Evolutionary conservation across 2,329 filamentous ascomycete species (phyloP), one percentile per base, ranked within the genome.

Genomic region (Fusarium mexicanum): DNA sequence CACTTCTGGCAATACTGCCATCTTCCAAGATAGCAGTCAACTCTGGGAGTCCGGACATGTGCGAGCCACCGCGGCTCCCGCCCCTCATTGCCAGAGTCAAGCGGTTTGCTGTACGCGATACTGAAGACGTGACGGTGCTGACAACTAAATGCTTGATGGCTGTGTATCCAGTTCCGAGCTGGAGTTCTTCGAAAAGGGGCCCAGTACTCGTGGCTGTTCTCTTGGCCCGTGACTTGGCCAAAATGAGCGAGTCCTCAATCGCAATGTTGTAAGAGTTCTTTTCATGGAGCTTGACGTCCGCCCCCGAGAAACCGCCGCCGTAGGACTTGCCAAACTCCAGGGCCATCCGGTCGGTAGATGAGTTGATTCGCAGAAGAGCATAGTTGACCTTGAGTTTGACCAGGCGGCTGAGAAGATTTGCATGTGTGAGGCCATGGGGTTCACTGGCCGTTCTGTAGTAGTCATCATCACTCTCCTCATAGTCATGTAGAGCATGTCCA

Each of bases 21-120:
- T 66, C 54, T 8, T 58, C 55, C n/a, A 58, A 17, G n/a, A 29
- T 58, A 13, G 55, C 40, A 8, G 40, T 47, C 14, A 47, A 46
- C 18, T 47, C 40, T 22, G 40, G 29, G 13, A 13, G n/a, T 8
- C 20, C 17, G 4, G 24, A 26, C 40, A 58, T 58, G n/a, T 58
- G 54, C 50, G 54, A 17, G 53, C 26, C 17, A 38, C 22, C 41
- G 43, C 13, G 8, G n/a, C 43, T 55, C 59, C 12, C 29, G 20
- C 22, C 40, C 43, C 26, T 64, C 63, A 29, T 37, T 46, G 17
- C 40, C 57, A 37, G 18, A 17, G 40, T 47, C 29, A 58, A 17
- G 40, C 55, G 55, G 53, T 71, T 22, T 58, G 60, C 68, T 16
- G 68, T 70, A 20, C 68, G 67, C n/a, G 69, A 72, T 6, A 69